Evolutionary conservation across 306 rosid genomes (phyloP).

Genomic region (Acacia crassicarpa): DNA sequence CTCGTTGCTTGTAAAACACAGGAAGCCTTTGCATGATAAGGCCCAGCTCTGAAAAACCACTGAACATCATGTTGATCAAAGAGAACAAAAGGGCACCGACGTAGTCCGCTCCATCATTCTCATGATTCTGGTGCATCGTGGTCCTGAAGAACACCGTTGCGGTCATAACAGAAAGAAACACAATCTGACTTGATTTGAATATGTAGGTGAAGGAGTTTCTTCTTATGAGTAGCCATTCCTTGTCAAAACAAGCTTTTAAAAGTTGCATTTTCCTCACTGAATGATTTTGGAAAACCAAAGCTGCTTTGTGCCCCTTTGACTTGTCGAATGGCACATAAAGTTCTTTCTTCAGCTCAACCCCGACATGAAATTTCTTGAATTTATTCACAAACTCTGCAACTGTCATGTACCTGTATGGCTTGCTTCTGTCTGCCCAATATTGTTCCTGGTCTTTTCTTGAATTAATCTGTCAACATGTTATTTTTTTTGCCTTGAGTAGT

Average conservation of each 20-base stretch:
- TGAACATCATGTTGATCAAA: slow-evolving; percentile 72
- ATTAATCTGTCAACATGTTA: slow-evolving; percentile 53
- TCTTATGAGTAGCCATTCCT: slow-evolving; percentile 73
- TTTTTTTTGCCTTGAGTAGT: not conserved
- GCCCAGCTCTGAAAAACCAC: slow-evolving; percentile 72
- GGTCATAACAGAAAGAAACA: slow-evolving; percentile 42
- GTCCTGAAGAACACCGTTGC: slow-evolving; percentile 72
- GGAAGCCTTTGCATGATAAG: slow-evolving; percentile 82
- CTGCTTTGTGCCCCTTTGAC: slow-evolving; percentile 59
- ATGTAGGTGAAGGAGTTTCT: slow-evolving; percentile 73
- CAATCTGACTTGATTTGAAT: slow-evolving; percentile 67
- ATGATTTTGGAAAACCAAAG: slow-evolving; percentile 60
- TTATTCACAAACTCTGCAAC: slow-evolving; percentile 61
- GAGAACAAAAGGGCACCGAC: slow-evolving; percentile 69
- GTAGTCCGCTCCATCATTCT: slow-evolving; percentile 55
- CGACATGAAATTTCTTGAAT: slow-evolving; percentile 76
- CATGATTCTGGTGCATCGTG: slow-evolving; percentile 52
- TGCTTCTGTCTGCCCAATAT: slow-evolving; percentile 69
- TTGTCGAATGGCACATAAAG: slow-evolving; percentile 64
- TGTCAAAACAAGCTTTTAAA: slow-evolving; percentile 68
- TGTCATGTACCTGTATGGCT: slow-evolving; percentile 53
- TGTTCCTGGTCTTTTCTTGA: slow-evolving; percentile 93
- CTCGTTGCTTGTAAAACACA: slow-evolving; percentile 88
- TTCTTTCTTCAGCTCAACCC: slow-evolving; percentile 47
- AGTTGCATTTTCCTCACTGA: slow-evolving; percentile 54